Base-by-base conservation (phyloP, 805 yeast genomes). In the Sugiyamaella floridensis region DNA sequence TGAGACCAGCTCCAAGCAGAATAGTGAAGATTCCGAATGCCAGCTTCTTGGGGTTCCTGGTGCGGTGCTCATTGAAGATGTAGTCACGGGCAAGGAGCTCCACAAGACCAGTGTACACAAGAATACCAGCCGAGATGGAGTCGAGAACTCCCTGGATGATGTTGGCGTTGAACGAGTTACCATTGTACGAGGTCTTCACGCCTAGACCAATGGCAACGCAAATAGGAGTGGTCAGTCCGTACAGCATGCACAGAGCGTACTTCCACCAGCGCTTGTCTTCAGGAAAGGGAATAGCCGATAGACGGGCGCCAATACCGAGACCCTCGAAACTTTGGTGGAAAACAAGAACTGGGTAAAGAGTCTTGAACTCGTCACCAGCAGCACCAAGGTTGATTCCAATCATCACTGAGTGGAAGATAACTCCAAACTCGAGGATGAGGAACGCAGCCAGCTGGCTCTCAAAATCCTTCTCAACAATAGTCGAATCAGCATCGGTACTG, bases 241-340 rank as follows among this genome's bases (percentile, higher is more conserved):
- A 83, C 9, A 71, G 80, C 29, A 73, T 15, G 45, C 78, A 78
- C 53, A 80, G 66, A 1, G 71, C 55, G 67, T 77, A 81, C 3
- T 86, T 86, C 44, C 78, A 67, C 72, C 76, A 75, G 51, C 71
- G 64, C 57, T 67, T 71, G 16, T 55, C 40, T 19, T 60, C 54
- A 8, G 85, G 84, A 79, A 83, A 83, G 1, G 74, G 71, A 16
- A 81, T 78, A 40, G 75, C 74, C 1, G 86, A 80, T 47, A 83
- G 67, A 65, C 93, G 76, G 10, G 90, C 75, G 32, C 92, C 90
- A 57, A 85, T 74, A 60, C 92, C 92, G 50, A 85, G 74, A 57
- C 92, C 92, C 71, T 85, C 92, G 62, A 85, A 86, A 63, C 81
- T 74, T 67, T 85, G 92, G 67, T 85, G 92, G 75, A 85, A 85